Evolutionary conservation across 768 basidiomycete genomes (phyloP), one percentile per base, ranked within the genome.

Genomic region (Leucocoprinus birnbaumii): DNA sequence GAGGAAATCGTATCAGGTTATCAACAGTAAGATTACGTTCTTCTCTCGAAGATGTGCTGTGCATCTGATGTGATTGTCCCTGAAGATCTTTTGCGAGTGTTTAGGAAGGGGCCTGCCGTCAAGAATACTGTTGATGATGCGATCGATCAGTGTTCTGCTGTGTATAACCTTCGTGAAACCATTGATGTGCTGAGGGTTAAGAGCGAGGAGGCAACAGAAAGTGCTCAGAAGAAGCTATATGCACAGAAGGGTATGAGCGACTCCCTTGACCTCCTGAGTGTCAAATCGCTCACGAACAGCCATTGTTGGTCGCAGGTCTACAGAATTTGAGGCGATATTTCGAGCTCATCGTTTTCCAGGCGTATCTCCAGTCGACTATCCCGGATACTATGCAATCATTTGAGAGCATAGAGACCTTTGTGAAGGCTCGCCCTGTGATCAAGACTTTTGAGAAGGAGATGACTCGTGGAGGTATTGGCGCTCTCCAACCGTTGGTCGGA

Each of bases 391-490:
- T 88, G 71, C 69, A 80, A 44, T 83, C 85, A 3, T 83, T 88
- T 55, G 86, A 89, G 57, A 84, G 78, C 0, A 87, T 98, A 48
- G 92, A 92, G 64, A 78, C 79, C 3, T 98, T 88, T 61, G 87
- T 98, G 26, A 83, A 87, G 65, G 82, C 83, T 59, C 77, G 91
- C 42, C 97, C 96, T 60, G 96, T 98, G 13, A 94, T 98, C 72
- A 89, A 88, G 67, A 99, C 97, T 0, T 95, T 98, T 57, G 86
- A 94, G 72, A 93, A 91, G 57, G 97, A 98, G 58, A 78, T 99
- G 43, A 70, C 85, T 41, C 79, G 78, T 16, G 88, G 94, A n/a
- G 87, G 87, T 3, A 68, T 91, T 47, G 79, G 89, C 55, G 86
- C 88, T 0, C 69, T 99, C 51, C 88, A 86, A 55, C 95, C 94